These are phyloP conservation scores for Protomyces inundatus DNA, from an alignment of 1,139 yeast species.

Conservation along the genomic window DNA sequence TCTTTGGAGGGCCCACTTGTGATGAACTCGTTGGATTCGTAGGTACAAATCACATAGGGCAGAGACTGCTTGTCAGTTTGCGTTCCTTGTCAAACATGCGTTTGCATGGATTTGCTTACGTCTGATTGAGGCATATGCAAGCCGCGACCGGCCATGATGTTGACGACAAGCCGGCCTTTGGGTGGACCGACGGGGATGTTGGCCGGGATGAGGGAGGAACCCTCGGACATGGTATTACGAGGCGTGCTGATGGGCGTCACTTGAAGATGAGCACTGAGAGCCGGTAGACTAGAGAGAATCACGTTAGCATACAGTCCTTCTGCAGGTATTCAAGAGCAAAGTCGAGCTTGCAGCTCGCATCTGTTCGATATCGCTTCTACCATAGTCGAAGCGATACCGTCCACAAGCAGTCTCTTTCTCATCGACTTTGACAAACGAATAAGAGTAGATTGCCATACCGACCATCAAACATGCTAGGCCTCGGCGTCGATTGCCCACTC, in stretches of 20 bases:
- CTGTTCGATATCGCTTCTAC: too few species aligned
- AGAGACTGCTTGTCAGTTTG: constrained; percentile 27
- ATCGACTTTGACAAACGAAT: too few species aligned
- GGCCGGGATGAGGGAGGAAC: constrained; percentile 12
- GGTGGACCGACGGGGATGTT: constrained; percentile 32
- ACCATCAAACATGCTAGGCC: constrained; percentile 23
- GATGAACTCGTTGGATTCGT: constrained; percentile 85
- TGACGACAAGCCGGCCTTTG: constrained; percentile 69
- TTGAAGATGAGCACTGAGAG: constrained; percentile 17
- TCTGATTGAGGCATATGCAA: constrained; percentile 50
- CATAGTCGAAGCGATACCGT: too few species aligned
- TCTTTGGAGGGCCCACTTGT: constrained; percentile 57
- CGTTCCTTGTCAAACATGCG: background rate
- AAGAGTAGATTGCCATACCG: background rate
- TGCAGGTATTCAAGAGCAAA: too few species aligned
- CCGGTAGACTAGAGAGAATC: background rate
- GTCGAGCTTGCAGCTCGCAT: too few species aligned
- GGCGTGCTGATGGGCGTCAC: constrained; percentile 23
- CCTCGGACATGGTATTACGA: constrained; percentile 18
- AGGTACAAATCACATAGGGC: constrained; percentile 79
- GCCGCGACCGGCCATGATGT: constrained; percentile 72
- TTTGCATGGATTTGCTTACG: constrained; percentile 52
- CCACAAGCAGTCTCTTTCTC: too few species aligned
- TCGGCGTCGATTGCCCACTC: constrained; percentile 4
- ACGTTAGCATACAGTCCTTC: too few species aligned